Evolutionary conservation across 768 basidiomycete genomes (phyloP).

Genomic region (Russula earlei): DNA sequence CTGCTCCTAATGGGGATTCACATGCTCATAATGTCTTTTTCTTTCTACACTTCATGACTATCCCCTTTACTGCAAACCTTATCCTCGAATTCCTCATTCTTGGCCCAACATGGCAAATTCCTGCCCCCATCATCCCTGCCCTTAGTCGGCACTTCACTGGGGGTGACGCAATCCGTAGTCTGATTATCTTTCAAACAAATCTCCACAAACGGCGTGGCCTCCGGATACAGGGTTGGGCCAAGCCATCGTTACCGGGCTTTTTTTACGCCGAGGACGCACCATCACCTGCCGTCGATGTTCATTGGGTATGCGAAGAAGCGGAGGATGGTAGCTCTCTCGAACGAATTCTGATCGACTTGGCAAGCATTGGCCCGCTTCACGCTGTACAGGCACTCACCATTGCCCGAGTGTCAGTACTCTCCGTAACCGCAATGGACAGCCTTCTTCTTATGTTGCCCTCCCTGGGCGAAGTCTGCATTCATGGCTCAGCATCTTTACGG

Average conservation of each 20-base stretch:
- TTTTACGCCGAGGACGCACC: conserved; percentile 8
- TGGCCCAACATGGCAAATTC: conserved; percentile 14
- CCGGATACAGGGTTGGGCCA: conserved; percentile 12
- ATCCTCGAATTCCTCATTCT: conserved; percentile 12
- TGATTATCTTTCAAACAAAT: conserved; percentile 8
- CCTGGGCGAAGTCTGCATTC: conserved; percentile 16
- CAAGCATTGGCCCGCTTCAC: conserved; percentile 8
- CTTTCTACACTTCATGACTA: conserved; percentile 10
- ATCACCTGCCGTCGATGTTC: conserved; percentile 13
- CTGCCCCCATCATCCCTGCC: conserved; percentile 8
- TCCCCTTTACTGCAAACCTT: conserved; percentile 6
- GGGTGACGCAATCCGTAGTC: conserved; percentile 12
- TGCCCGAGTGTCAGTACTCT: conserved; percentile 14
- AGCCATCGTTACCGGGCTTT: conserved; percentile 5
- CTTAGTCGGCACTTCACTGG: conserved; percentile 10
- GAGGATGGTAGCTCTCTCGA: conserved; percentile 6
- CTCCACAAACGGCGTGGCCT: conserved; percentile 9
- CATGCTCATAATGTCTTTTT: conserved; percentile 12
- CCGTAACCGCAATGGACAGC: background rate
- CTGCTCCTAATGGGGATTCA: conserved; percentile 10
- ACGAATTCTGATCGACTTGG: conserved; percentile 13
- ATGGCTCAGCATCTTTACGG: conserved; percentile 16
- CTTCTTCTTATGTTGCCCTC: conserved; percentile 13
- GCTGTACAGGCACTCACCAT: conserved; percentile 16
- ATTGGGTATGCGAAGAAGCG: conserved; percentile 16